Conservation (phyloP, 2,329 filamentous ascomycete genomes). For the Penicillium expansum region DNA sequence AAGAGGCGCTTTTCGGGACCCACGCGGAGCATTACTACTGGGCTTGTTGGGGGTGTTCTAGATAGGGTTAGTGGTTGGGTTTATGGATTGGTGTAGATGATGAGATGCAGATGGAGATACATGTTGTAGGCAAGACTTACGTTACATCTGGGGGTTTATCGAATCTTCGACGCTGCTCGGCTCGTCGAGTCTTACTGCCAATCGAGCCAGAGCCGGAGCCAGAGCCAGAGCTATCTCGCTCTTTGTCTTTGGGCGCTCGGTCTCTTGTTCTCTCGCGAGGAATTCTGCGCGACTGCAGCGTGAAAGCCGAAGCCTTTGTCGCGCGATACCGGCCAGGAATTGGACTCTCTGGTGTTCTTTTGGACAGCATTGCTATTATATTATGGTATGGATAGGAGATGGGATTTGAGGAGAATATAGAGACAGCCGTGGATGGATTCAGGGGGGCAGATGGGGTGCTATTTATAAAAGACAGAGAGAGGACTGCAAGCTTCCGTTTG, state of each 20-base stretch:
- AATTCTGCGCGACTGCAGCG: slow-evolving; percentile 26
- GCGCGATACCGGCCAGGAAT: slow-evolving; percentile 40
- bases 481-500: neutral
- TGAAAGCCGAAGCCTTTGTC: slow-evolving; percentile 35
- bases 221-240: neutral
- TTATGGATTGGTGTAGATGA: neutral
- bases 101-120: neutral
- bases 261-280: slow-evolving; percentile 29
- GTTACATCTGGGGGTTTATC: slow-evolving; percentile 35
- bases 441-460: neutral
- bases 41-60: slow-evolving; percentile 60
- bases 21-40: slow-evolving; percentile 76
- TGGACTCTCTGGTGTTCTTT: slow-evolving; percentile 15
- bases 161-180: slow-evolving; percentile 30
- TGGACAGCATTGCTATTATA: slow-evolving; percentile 6
- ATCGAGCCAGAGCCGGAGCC: slow-evolving; percentile 10
- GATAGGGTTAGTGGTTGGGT: neutral
- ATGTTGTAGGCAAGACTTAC: slow-evolving; percentile 27
- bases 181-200: slow-evolving; percentile 23
- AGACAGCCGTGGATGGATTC: neutral
- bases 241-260: neutral
- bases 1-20: slow-evolving; percentile 83
- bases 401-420: neutral
- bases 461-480: slow-evolving; percentile 3
- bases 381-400: neutral